Evolutionary conservation across 345 rosid species (phyloP).

Genomic region (Carallia pectinifolia): DNA sequence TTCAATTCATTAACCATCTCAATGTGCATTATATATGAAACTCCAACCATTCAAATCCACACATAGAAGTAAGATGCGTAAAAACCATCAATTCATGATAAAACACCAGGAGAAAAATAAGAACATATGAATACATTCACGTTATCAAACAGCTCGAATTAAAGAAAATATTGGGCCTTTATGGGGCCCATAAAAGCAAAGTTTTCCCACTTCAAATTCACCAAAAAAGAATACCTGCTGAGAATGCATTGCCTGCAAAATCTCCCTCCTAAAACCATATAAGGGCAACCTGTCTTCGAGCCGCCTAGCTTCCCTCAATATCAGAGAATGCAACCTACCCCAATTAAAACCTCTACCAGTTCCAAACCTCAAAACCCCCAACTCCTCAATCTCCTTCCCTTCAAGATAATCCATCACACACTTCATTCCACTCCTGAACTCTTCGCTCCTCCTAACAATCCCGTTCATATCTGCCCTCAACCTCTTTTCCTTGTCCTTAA

Average conservation of each 20-base stretch:
- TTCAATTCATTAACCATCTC: too few relatives aligned
- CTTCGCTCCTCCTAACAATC: slow-evolving; percentile 44
- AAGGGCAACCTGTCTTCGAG: slow-evolving; percentile 76
- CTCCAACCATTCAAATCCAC: too few relatives aligned
- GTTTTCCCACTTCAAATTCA: background rate
- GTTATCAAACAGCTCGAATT: background rate
- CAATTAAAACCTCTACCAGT: slow-evolving; percentile 38
- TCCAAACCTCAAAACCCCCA: slow-evolving; percentile 40
- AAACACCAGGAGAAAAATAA: background rate
- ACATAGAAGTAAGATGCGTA: background rate
- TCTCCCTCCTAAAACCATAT: slow-evolving; percentile 47
- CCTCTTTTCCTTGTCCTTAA: slow-evolving; percentile 28
- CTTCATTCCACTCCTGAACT: slow-evolving; percentile 52
- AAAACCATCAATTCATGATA: background rate
- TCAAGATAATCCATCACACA: slow-evolving; percentile 46
- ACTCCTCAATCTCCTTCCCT: slow-evolving; percentile 16
- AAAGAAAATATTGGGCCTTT: too few relatives aligned
- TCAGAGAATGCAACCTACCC: slow-evolving; percentile 46
- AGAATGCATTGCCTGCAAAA: slow-evolving; percentile 43
- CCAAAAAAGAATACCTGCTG: slow-evolving; percentile 45
- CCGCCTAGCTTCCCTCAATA: slow-evolving; percentile 70
- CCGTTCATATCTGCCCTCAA: slow-evolving; percentile 37
- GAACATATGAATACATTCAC: slow-evolving; percentile 1
- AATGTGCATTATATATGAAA: too few relatives aligned
- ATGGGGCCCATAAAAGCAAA: too few relatives aligned